Base-by-base conservation (phyloP, 2,329 filamentous ascomycete species). In the Dactylonectria estremocensis region DNA sequence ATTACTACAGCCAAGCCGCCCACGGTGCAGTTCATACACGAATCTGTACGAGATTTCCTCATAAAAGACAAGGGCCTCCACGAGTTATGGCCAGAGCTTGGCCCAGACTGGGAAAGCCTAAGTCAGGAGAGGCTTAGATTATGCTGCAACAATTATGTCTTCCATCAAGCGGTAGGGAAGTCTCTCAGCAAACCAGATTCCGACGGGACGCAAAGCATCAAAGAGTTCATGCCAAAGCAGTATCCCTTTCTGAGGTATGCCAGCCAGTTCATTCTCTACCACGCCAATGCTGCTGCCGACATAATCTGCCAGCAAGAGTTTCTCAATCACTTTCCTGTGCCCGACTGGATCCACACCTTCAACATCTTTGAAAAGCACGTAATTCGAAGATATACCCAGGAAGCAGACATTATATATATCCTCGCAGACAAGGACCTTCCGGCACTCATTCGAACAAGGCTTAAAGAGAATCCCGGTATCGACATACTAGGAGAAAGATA, bases 1-100 rank as follows among this genome's bases (percentile, higher is more conserved):
- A 63, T 79, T 1, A 82, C 79, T 0, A 78, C 73, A 33, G 68
- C 72, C 0, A 66, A 74, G 10, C 20, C 24, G 0, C 66, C 55
- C 2, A 80, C 70, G 0, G 80, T 86, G 1, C 85, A 86, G 62
- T 86, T 54, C 68, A 87, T 88, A 9, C 86, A 88, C 46, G 84
- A 87, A 68, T 85, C 85, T 0, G 84, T 88, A 0, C 73, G 80
- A 3, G 85, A 87, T 7, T 87, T 85, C 24, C 73, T 88, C 0
- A 48, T 84, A 1, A 79, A 78, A 10, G 78, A 80, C 1, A 55
- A 71, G 0, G 81, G 83, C 0, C 62, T 82, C 0, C 40, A 20
- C 0, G 22, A 57, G 1, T 11, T 77, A 1, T 62, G 68, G 66
- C 56, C 59, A 0, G 52, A 63, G 0, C 20, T 37, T 1, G 7